Conservation (phyloP, 257 asterid genomes). For the Gentiana macrophylla region DNA sequence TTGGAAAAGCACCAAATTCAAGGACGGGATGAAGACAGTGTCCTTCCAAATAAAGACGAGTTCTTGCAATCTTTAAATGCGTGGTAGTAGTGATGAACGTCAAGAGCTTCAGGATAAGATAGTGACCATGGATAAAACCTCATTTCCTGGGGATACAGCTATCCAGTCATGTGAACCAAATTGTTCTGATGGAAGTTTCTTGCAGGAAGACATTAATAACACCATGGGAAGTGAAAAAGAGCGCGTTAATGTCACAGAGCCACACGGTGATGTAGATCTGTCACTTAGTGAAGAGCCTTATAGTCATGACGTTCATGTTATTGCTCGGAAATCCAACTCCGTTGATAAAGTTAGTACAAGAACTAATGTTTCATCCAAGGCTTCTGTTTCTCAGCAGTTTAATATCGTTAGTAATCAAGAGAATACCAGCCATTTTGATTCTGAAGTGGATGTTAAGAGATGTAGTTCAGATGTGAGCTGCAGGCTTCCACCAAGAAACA, state of each 20-base stretch:
- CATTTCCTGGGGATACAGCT: conserved; percentile 7
- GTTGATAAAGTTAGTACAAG: conserved; percentile 10
- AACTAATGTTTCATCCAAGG: conserved; percentile 18
- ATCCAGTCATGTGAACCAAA: not conserved
- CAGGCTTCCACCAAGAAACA: conserved; percentile 53
- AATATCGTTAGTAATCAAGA: conserved; percentile 8
- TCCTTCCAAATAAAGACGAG: conserved; percentile 14
- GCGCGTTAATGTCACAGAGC: not conserved
- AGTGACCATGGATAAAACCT: conserved; percentile 20
- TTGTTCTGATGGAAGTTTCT: conserved; percentile 17
- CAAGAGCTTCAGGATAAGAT: conserved; percentile 42
- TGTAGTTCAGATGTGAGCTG: conserved; percentile 22
- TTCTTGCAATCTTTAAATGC: conserved; percentile 1
- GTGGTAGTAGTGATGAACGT: conserved; percentile 1
- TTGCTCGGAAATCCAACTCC: conserved; percentile 12
- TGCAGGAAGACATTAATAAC: conserved; percentile 10
- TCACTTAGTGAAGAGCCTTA: conserved; percentile 15
- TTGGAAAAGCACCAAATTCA: conserved; percentile 12
- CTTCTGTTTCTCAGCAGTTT: conserved; percentile 14
- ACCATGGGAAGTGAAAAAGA: conserved; percentile 15
- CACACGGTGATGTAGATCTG: conserved; percentile 6
- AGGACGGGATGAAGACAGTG: conserved; percentile 11
- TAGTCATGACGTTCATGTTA: conserved; percentile 29
- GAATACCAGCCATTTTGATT: conserved; percentile 14
- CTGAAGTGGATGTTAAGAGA: conserved; percentile 24